These are phyloP conservation scores for Hypoxylon subgilvum DNA, from an alignment of 495 filamentous ascomycete genomes.

Conservation along the genomic window DNA sequence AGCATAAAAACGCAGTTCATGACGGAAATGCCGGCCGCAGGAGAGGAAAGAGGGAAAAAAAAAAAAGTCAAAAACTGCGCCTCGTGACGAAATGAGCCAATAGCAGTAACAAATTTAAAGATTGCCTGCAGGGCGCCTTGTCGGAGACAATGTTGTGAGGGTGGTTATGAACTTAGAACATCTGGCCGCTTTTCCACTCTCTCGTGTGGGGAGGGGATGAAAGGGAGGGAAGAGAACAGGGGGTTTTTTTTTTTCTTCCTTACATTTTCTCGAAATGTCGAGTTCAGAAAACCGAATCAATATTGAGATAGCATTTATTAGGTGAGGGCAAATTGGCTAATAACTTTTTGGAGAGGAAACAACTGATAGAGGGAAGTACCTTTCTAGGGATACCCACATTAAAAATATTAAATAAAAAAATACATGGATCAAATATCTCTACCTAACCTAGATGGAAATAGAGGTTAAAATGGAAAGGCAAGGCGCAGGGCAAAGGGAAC, in stretches of 20 bases:
- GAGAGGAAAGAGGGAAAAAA: slow-evolving; percentile 15
- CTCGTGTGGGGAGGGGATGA: slow-evolving; percentile 16
- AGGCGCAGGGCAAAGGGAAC: too few species aligned
- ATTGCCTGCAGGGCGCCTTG: slow-evolving; percentile 39
- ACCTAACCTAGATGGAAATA: too few species aligned
- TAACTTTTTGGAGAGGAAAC: slow-evolving; percentile 31
- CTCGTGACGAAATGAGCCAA: slow-evolving; percentile 39
- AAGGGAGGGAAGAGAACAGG: slow-evolving; percentile 12
- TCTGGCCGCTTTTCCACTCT: slow-evolving; percentile 24
- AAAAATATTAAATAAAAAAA: too few species aligned
- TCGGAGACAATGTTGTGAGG: slow-evolving; percentile 29
- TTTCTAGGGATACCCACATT: background rate
- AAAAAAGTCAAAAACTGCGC: slow-evolving; percentile 32
- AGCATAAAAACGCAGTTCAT: slow-evolving; percentile 38
- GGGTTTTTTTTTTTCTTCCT: slow-evolving; percentile 11
- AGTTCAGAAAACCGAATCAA: slow-evolving; percentile 11
- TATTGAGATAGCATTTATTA: slow-evolving; percentile 21
- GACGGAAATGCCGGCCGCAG: slow-evolving; percentile 32
- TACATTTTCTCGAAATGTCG: slow-evolving; percentile 19
- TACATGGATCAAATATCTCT: too few species aligned
- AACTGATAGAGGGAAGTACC: slow-evolving; percentile 29
- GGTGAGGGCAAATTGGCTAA: slow-evolving; percentile 41
- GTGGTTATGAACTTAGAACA: slow-evolving; percentile 39
- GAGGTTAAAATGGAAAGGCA: too few species aligned
- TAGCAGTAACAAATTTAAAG: slow-evolving; percentile 36